Percentiles rank a stretch among this genome's conserved stretches.
Evolutionary conservation across 371 early-diverging fungal species (phyloP).

Genomic region (Mortierella sp.): DNA sequence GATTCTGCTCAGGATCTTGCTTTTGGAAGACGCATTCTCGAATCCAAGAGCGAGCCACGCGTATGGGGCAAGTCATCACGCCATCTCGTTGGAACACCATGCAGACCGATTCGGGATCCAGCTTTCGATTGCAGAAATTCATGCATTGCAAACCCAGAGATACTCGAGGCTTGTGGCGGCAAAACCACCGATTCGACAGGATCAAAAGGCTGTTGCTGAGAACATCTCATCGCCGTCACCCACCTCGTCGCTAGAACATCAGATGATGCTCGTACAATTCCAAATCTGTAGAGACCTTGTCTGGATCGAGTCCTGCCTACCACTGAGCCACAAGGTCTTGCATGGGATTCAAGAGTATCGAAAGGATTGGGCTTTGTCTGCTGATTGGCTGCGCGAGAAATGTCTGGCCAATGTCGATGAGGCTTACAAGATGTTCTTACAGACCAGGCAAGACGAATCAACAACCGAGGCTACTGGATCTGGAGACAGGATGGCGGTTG

Average conservation of each 20-base stretch:
- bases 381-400: conserved; percentile 49
- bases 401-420: conserved; percentile 46
- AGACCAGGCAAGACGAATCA: conserved; percentile 33
- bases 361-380: conserved; percentile 48
- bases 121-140: conserved; percentile 37
- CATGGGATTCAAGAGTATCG: conserved; percentile 54
- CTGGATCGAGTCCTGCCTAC: conserved; percentile 52
- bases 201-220: not conserved
- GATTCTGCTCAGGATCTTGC: conserved; percentile 58
- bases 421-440: conserved; percentile 50
- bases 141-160: conserved; percentile 48
- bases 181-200: conserved; percentile 2
- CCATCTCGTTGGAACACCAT: conserved; percentile 17
- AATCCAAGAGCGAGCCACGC: conserved; percentile 26
- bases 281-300: conserved; percentile 43
- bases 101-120: conserved; percentile 22
- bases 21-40: conserved; percentile 56
- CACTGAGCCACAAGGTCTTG: conserved; percentile 44
- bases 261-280: conserved; percentile 41
- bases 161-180: conserved; percentile 31
- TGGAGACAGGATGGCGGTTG: not conserved
- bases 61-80: conserved; percentile 28
- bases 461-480: not conserved
- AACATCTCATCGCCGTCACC: not conserved
- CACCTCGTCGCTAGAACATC: conserved; percentile 17